phyloP scores from a whole-genome alignment of 228 moss, liverwort and hornwort genomes.

The Sphagnum fallax region DNA sequence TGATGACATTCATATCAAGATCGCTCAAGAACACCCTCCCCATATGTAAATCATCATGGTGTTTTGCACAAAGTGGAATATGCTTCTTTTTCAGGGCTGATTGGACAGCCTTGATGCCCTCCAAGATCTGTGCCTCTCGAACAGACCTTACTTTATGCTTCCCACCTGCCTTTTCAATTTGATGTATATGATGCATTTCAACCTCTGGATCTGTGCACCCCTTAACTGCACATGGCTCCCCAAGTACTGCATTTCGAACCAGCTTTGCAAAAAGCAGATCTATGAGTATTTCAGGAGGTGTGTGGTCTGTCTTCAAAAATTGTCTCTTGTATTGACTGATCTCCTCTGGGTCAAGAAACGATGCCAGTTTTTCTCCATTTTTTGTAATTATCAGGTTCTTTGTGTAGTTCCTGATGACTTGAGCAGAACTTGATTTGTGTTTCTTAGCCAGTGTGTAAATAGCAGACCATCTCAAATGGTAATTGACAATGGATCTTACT shows the following conservation, averaged over 20 bases:
- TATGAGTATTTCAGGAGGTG: constrained; percentile 43
- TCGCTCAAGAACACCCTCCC: constrained; percentile 44
- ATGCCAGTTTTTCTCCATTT: constrained; percentile 30
- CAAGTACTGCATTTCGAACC: constrained; percentile 31
- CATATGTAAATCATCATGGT: constrained; percentile 49
- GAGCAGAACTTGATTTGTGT: constrained; percentile 53
- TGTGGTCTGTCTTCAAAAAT: constrained; percentile 36
- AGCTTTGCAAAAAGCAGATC: constrained; percentile 44
- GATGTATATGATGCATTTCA: constrained; percentile 54
- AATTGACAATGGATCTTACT: constrained; percentile 51
- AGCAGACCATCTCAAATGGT: constrained; percentile 52
- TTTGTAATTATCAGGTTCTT: constrained; percentile 40
- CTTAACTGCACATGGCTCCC: constrained; percentile 48
- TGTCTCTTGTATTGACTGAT: constrained; percentile 39
- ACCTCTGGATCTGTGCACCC: constrained; percentile 36
- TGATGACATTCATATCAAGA: constrained; percentile 47
- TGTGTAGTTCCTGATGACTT: constrained; percentile 42
- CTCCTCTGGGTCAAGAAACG: constrained; percentile 41
- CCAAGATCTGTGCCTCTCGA: constrained; percentile 39
- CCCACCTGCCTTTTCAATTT: constrained; percentile 54
- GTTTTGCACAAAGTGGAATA: constrained; percentile 47
- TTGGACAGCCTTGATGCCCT: constrained; percentile 48
- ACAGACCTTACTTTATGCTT: constrained; percentile 42
- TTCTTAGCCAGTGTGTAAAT: constrained; percentile 59
- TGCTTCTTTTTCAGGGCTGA: constrained; percentile 39